Base-by-base conservation (phyloP, 371 early-diverging fungal genomes). In the Apophysomyces sp. region DNA sequence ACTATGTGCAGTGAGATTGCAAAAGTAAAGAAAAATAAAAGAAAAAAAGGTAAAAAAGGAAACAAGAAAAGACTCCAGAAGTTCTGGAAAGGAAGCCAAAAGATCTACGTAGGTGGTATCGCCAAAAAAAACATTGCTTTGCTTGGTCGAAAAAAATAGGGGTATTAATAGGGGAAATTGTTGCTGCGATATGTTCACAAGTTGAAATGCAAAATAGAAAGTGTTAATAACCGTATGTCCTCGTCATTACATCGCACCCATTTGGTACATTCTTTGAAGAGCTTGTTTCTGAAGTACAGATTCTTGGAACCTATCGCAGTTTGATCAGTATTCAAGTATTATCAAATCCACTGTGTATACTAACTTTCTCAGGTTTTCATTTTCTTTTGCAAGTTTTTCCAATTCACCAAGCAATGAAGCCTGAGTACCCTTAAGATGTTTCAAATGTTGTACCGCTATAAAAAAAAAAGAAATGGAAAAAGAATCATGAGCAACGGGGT, bases 231-330 rank as follows among this genome's bases (percentile, higher is more conserved):
- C 21, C 21, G 2, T 44, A 9, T 44, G 3, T 7, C 11, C 21
- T 44, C 16, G 41, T 41, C 41, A 41, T 44, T 73, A 80, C 76
- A 80, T 73, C 59, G 64, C 58, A 44, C 74, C 68, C 69, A 80
- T 72, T 57, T 74, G 77, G 58, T 80, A 80, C 80, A 80, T 80
- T 63, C 77, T 68, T 71, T 80, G 77, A 62, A 80, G 72, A 30
- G 80, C 80, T 63, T 80, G 80, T 55, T 80, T 80, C 62, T 80
- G 80, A 29, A 80, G 66, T 27, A 75, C 71, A 26, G 72, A 74
- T 37, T 80, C 80, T 73, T 80, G 80, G 56, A 80, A 80, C 49
- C 71, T 75, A 34, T 11, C 34, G 13, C 8, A 34, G 34, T 11
- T 34, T 34, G 34, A 34, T 34, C 8, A 34, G 15, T 18, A 32